A percentile compares a stretch with the other conserved stretches of the same genome.
Conservation (phyloP, 257 asterid genomes). For the Petrea volubilis region DNA sequence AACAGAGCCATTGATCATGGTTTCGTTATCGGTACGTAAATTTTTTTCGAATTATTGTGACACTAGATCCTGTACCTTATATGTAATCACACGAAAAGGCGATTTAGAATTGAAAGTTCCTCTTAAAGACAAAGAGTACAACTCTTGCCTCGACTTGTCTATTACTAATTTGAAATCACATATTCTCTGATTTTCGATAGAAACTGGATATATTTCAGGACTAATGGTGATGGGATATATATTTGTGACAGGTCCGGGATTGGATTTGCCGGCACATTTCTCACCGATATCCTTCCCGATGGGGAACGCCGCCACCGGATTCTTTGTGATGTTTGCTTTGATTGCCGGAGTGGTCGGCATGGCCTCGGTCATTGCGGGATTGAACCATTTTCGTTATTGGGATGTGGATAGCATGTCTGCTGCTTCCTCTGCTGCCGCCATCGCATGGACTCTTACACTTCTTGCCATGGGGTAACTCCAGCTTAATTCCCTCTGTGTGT, state of each 20-base stretch:
- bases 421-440: constrained; percentile 65
- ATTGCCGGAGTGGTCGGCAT: constrained; percentile 86
- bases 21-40: constrained; percentile 63
- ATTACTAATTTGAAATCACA: too few relatives aligned
- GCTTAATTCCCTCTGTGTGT: background rate
- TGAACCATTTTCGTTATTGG: constrained; percentile 68
- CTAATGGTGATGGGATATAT: too few relatives aligned
- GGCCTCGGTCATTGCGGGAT: constrained; percentile 64
- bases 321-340: constrained; percentile 69
- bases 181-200: too few relatives aligned
- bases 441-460: constrained; percentile 83
- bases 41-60: background rate
- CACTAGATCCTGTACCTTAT: too few relatives aligned
- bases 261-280: constrained; percentile 75
- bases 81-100: too few relatives aligned
- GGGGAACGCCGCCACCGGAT: constrained; percentile 96
- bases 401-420: constrained; percentile 55
- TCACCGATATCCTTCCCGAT: constrained; percentile 85
- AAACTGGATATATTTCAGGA: too few relatives aligned
- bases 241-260: constrained; percentile 54
- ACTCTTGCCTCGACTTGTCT: too few relatives aligned
- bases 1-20: constrained; percentile 80
- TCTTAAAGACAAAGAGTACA: too few relatives aligned
- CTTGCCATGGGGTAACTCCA: constrained; percentile 85
- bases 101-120: too few relatives aligned